Percentiles rank a stretch among this genome's conserved stretches.
Conservation (phyloP, 2,329 filamentous ascomycete species). For the Fusarium sp. region DNA sequence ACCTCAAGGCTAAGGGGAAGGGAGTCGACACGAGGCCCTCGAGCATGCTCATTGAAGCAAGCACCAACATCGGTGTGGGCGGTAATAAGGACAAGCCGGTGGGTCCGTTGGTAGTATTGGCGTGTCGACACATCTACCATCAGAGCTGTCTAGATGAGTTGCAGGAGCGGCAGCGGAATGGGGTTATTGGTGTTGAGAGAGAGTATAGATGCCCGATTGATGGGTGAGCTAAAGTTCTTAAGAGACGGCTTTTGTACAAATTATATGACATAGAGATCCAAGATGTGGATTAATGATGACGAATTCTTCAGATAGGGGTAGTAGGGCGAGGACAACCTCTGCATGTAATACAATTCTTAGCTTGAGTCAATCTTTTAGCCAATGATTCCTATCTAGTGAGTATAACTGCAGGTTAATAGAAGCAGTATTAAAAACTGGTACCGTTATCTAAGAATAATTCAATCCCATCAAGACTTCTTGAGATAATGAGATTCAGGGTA, state of each 20-base stretch:
- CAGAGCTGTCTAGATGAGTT: slow-evolving; percentile 77
- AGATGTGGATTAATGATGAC: slow-evolving; percentile 48
- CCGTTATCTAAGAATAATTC: too few species aligned
- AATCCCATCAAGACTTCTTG: too few species aligned
- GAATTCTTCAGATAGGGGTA: slow-evolving; percentile 30
- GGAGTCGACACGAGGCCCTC: slow-evolving; percentile 57
- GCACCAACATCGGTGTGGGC: slow-evolving; percentile 25
- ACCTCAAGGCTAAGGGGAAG: slow-evolving; percentile 62
- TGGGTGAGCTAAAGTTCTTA: slow-evolving; percentile 55
- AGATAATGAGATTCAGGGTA: background rate
- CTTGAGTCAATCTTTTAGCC: too few species aligned
- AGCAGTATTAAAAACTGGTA: too few species aligned
- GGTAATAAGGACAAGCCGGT: slow-evolving; percentile 64
- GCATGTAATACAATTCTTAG: too few species aligned
- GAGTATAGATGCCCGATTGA: slow-evolving; percentile 72
- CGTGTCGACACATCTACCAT: slow-evolving; percentile 80
- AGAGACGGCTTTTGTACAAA: slow-evolving; percentile 41
- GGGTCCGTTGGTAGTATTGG: slow-evolving; percentile 76
- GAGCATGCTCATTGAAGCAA: slow-evolving; percentile 58
- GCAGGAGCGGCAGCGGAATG: slow-evolving; percentile 67
- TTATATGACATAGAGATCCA: slow-evolving; percentile 45
- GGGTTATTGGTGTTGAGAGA: slow-evolving; percentile 62
- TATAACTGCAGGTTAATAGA: too few species aligned
- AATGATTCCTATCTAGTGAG: too few species aligned
- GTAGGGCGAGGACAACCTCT: background rate